Evolutionary conservation across 257 asterid genomes (phyloP).

Genomic region (Nyctanthes arbortristis): DNA sequence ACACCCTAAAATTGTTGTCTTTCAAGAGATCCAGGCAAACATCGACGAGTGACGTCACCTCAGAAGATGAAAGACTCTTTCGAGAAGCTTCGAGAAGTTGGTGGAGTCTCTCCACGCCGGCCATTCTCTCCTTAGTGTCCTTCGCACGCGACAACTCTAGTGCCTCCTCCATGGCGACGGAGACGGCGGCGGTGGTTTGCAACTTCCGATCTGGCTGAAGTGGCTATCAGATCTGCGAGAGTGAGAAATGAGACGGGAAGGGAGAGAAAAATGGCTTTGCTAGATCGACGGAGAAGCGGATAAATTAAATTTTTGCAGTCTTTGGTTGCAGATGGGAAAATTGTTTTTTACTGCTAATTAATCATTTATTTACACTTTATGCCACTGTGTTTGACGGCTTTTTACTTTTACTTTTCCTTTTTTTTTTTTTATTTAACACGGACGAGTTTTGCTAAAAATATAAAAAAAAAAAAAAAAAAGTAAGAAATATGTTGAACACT

Average conservation of each 20-base stretch:
- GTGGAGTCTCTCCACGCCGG: constrained; percentile 94
- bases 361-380: not conserved
- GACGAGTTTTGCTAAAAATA: too few relatives aligned
- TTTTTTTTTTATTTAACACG: not conserved
- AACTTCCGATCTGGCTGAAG: constrained; percentile 26
- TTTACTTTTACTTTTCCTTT: not conserved
- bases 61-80: constrained; percentile 68
- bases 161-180: constrained; percentile 83
- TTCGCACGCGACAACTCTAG: constrained; percentile 90
- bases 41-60: constrained; percentile 85
- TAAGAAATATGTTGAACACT: too few relatives aligned
- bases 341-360: constrained; percentile 6
- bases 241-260: constrained; percentile 25
- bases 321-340: constrained; percentile 20
- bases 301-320: constrained; percentile 23
- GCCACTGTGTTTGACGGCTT: not conserved
- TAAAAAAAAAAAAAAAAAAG: not conserved
- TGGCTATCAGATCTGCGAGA: constrained; percentile 60
- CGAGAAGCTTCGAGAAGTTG: constrained; percentile 90
- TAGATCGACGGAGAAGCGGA: constrained; percentile 39
- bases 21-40: constrained; percentile 92
- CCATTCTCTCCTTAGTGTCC: constrained; percentile 99
- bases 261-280: constrained; percentile 31
- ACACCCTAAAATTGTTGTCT: constrained; percentile 91
- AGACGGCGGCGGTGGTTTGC: constrained; percentile 16